Conservation (phyloP, 176 grass and related monocot genomes). For the Lolium rigidum region DNA sequence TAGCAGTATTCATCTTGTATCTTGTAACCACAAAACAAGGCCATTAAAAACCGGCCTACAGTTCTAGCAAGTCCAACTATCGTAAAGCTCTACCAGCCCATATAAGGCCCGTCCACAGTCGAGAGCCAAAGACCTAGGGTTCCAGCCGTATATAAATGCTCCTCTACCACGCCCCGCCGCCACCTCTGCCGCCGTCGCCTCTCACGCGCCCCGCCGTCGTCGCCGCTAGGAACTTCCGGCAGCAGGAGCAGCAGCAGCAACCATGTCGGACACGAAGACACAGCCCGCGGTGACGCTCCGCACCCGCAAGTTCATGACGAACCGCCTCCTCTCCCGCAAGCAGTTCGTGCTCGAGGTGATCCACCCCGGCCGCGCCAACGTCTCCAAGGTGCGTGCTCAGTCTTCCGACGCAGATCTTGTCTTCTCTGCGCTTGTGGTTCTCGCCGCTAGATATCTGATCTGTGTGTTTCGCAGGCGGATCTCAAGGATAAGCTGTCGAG, state of each 20-base stretch:
- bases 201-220: conserved; percentile 3
- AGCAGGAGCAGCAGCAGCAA: conserved; percentile 14
- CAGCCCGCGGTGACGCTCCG: conserved; percentile 72
- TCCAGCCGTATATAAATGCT: conserved; percentile 24
- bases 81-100: not conserved
- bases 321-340: conserved; percentile 90
- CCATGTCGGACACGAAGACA: conserved; percentile 80
- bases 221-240: not conserved
- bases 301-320: conserved; percentile 99
- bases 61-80: not conserved
- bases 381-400: conserved; percentile 73
- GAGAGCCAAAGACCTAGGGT: conserved; percentile 34
- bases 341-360: conserved; percentile 98
- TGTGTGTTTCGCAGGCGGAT: conserved; percentile 54
- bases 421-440: not conserved
- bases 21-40: not conserved
- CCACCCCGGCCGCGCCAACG: conserved; percentile 91
- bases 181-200: conserved; percentile 25
- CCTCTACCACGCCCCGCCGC: too few relatives aligned
- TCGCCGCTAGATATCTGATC: not conserved
- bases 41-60: not conserved
- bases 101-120: not conserved
- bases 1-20: not conserved
- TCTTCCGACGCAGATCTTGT: not conserved
- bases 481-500: conserved; percentile 74